Conservation (phyloP, 148 eudicot genomes). For the Camellia sinensis region DNA sequence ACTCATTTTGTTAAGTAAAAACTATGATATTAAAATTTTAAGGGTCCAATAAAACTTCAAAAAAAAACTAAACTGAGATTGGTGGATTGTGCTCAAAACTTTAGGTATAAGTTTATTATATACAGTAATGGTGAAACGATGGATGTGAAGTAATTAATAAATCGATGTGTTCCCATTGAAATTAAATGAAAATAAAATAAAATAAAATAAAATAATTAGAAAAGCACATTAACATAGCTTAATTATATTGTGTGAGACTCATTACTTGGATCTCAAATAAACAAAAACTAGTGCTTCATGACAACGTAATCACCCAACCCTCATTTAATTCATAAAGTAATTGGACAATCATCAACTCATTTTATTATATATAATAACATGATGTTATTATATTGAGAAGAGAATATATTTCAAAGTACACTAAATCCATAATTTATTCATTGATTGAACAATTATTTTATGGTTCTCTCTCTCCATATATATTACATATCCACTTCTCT, state of each 20-base stretch:
- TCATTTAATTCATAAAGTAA: neutral
- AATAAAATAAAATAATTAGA: neutral
- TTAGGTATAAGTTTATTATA: too few relatives aligned
- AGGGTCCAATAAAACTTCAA: too few relatives aligned
- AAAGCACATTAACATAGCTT: neutral
- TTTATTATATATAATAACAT: neutral
- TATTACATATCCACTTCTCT: neutral
- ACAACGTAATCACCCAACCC: neutral
- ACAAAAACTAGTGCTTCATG: neutral
- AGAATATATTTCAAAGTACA: neutral
- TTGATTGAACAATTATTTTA: neutral
- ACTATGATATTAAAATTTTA: too few relatives aligned
- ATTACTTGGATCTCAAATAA: constrained; percentile 1
- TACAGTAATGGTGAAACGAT: too few relatives aligned
- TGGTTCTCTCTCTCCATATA: neutral
- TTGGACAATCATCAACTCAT: neutral
- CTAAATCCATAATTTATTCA: neutral
- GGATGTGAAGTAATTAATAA: neutral
- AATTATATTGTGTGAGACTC: neutral
- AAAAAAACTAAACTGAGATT: too few relatives aligned
- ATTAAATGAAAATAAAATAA: neutral
- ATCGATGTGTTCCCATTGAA: neutral
- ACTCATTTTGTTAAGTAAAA: too few relatives aligned
- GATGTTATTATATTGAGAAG: neutral
- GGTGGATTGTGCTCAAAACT: too few relatives aligned